These are phyloP conservation scores for Scheffersomyces cryptocercus DNA, from an alignment of 1,139 yeast species.

Conservation along the genomic window DNA sequence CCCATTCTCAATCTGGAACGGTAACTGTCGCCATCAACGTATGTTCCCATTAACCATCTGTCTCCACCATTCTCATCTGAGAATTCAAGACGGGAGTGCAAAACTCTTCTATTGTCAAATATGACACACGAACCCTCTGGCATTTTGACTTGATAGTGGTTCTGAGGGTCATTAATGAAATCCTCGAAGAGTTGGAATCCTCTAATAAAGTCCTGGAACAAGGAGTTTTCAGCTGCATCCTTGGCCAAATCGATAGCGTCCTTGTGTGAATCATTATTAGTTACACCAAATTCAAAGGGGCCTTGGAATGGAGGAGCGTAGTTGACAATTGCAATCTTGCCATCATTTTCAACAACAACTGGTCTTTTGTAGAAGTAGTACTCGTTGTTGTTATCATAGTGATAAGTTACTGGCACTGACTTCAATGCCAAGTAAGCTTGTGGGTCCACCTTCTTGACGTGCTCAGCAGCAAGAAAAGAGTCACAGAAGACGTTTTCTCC, in stretches of 20 bases:
- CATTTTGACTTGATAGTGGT: conserved; percentile 59
- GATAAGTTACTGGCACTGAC: conserved; percentile 67
- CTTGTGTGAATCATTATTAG: conserved; percentile 24
- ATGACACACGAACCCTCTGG: conserved; percentile 67
- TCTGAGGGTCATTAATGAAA: conserved; percentile 52
- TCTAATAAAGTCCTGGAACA: conserved; percentile 55
- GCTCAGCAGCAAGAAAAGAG: conserved; percentile 65
- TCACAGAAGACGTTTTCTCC: conserved; percentile 79
- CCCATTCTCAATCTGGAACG: conserved; percentile 57
- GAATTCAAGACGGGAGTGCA: conserved; percentile 70
- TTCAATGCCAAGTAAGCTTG: conserved; percentile 65
- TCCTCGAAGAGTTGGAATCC: conserved; percentile 64
- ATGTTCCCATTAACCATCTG: conserved; percentile 80
- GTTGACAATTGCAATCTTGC: conserved; percentile 58
- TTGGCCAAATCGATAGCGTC: background rate
- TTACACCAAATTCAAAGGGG: conserved; percentile 62
- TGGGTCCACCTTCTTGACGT: conserved; percentile 56
- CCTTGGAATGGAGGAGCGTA: conserved; percentile 89
- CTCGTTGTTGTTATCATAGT: conserved; percentile 65
- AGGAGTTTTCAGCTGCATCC: conserved; percentile 7
- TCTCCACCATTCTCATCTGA: conserved; percentile 52
- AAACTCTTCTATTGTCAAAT: conserved; percentile 70
- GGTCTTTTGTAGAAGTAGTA: conserved; percentile 69
- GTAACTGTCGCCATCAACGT: conserved; percentile 72
- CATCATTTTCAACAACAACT: conserved; percentile 55